Percentiles rank a stretch among this genome's conserved stretches.
phyloP scores from a whole-genome alignment of 495 filamentous ascomycete genomes.

The Neurospora sublineolata region DNA sequence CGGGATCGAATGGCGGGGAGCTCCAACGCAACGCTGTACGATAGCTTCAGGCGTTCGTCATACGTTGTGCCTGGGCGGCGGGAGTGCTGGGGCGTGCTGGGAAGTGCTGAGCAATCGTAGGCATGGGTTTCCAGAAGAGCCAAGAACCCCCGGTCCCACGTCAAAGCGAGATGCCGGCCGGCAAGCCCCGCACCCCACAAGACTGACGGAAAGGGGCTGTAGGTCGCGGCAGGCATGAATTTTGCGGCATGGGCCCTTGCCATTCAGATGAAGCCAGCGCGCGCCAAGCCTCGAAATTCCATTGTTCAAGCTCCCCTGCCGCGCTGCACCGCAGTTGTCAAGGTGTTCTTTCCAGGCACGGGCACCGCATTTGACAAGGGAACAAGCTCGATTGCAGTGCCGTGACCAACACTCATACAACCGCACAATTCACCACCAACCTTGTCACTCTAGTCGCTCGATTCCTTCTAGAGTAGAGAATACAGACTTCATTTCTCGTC shows the following conservation, averaged over 20 bases:
- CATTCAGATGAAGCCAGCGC: background rate
- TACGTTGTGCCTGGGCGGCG: slow-evolving; percentile 14
- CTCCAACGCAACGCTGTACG: background rate
- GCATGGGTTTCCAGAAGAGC: background rate
- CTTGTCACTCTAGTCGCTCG: background rate
- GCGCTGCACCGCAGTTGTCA: slow-evolving; percentile 12
- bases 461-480: background rate
- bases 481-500: background rate
- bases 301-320: background rate
- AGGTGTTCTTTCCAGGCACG: slow-evolving; percentile 25
- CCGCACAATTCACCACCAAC: background rate
- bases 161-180: background rate
- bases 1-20: slow-evolving; percentile 1
- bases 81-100: background rate
- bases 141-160: slow-evolving; percentile 1
- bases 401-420: background rate
- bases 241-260: background rate
- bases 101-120: background rate
- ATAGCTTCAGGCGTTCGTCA: slow-evolving; percentile 15
- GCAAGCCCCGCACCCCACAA: background rate
- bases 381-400: background rate
- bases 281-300: slow-evolving; percentile 13
- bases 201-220: background rate
- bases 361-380: background rate
- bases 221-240: background rate